Base-by-base conservation (phyloP, 371 early-diverging fungal genomes). In the Mortierella sp. region DNA sequence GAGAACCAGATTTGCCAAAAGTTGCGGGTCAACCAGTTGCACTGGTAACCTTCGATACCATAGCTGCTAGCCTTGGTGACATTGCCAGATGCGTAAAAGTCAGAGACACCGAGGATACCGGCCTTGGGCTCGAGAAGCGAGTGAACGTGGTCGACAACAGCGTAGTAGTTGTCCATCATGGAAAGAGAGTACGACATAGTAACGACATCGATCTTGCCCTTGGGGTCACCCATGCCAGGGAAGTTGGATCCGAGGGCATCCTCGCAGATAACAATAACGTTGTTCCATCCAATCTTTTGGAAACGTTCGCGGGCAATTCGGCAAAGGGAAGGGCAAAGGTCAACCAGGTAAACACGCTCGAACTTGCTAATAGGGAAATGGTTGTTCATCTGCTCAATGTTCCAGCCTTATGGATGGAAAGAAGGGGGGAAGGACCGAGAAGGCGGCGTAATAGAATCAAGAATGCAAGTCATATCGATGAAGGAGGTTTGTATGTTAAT, bases 151-250 rank as follows among this genome's bases (percentile, higher is more conserved):
- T 95, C 95, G 22, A 96, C 85, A 16, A 94, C 89, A 14, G 93
- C 86, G 71, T 88, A 93, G 76, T 88, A 94, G 55, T 84, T 75
- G 47, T 94, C 94, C 79, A 96, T 94, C 96, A 96, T 96, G 3
- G 95, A 93, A 49, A 96, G 88, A n/a, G 95, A 94, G 86, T 96
- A 96, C 2, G 93, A 94, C 89, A 95, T 91, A 62, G 95, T 95
- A 32, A 96, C 86, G 26, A 95, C 76, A 40, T 93, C 91, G 35
- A 93, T 88, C 55, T 90, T 87, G 64, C 92, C 93, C n/a, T 88
- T 87, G 26, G 85, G 66, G 20, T 83, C 72, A 18, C 84, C 87
- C 52, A 88, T 74, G 20, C 88, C 89, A 22, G 94, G 92, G 30
- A 93, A 81, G 51, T 83, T 83, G 80, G 94, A 94, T 14, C 83